These are phyloP conservation scores for Ophiostoma sp. DNA, from an alignment of 2,329 filamentous ascomycete species.

Conservation along the genomic window DNA sequence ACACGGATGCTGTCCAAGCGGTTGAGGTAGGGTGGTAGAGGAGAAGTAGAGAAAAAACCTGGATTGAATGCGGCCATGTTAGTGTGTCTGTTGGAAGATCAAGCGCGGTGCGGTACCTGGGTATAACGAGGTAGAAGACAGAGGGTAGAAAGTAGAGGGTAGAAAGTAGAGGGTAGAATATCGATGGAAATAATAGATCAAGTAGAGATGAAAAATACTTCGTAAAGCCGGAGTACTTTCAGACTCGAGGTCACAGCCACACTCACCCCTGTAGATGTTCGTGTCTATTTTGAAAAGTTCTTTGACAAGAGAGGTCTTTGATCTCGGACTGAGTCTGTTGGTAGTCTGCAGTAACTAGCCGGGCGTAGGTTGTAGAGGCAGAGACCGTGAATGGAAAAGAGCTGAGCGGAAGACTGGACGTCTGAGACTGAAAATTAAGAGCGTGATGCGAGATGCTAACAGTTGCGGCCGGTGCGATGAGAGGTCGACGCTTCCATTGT, in stretches of 20 bases:
- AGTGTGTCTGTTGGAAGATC: slow-evolving; percentile 10
- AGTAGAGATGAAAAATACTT: background rate
- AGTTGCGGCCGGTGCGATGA: background rate
- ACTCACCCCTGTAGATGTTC: background rate
- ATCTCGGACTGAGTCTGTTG: background rate
- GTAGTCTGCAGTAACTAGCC: background rate
- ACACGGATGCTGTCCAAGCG: slow-evolving; percentile 4
- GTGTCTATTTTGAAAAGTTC: slow-evolving; percentile 12
- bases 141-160: background rate
- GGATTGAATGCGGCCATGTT: slow-evolving; percentile 1
- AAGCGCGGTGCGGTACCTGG: background rate
- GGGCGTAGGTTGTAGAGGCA: background rate
- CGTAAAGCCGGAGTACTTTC: background rate
- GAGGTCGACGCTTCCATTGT: slow-evolving; percentile 5
- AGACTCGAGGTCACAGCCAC: slow-evolving; percentile 2
- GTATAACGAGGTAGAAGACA: background rate
- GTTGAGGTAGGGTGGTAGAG: background rate
- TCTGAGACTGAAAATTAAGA: background rate
- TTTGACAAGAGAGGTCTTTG: background rate
- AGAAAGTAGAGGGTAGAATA: background rate
- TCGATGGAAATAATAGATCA: background rate
- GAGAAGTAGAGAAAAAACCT: background rate
- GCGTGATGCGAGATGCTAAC: background rate
- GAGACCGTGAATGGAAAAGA: background rate
- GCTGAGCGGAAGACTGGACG: background rate